These are phyloP conservation scores for Zalaria obscura DNA, from an alignment of 2,329 filamentous ascomycete genomes.

Conservation along the genomic window DNA sequence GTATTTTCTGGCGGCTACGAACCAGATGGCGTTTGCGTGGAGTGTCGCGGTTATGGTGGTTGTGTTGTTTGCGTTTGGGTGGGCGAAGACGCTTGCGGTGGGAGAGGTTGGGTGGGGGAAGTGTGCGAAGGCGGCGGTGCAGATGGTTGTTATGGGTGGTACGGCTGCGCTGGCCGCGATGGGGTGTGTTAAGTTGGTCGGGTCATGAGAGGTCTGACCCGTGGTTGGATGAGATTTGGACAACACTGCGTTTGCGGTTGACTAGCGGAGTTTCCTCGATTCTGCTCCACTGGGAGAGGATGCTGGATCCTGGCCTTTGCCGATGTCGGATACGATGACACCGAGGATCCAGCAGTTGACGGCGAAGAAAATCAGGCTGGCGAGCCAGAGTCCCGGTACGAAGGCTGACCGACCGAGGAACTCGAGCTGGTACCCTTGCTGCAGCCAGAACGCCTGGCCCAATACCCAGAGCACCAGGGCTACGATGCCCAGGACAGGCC, in stretches of 20 bases:
- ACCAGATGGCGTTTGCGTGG: slow-evolving; percentile 39
- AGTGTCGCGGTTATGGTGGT: slow-evolving; percentile 47
- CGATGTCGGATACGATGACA: slow-evolving; percentile 57
- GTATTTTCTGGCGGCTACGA: slow-evolving; percentile 42
- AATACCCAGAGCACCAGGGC: slow-evolving; percentile 61
- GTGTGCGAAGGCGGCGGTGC: slow-evolving; percentile 28
- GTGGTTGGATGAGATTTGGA: neutral
- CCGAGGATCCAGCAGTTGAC: slow-evolving; percentile 82
- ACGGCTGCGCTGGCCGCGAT: slow-evolving; percentile 54
- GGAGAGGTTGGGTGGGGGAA: slow-evolving; percentile 18
- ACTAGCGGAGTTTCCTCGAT: neutral
- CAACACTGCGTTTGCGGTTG: too few species aligned
- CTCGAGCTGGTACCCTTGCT: slow-evolving; percentile 36
- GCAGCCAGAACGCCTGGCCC: slow-evolving; percentile 45
- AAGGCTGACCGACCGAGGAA: slow-evolving; percentile 67
- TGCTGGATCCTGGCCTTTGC: slow-evolving; percentile 1
- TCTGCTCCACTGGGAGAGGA: neutral
- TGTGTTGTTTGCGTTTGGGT: slow-evolving; percentile 50
- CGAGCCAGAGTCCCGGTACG: slow-evolving; percentile 65
- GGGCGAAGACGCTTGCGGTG: slow-evolving; percentile 45
- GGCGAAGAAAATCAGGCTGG: slow-evolving; percentile 65
- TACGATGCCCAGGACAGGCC: slow-evolving; percentile 44
- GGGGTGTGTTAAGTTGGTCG: slow-evolving; percentile 16
- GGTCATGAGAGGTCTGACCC: neutral
- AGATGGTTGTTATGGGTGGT: slow-evolving; percentile 52